A percentile compares a stretch with the other conserved stretches of the same genome.
Evolutionary conservation across 345 rosid genomes (phyloP).

Genomic region (Salix dunnii): DNA sequence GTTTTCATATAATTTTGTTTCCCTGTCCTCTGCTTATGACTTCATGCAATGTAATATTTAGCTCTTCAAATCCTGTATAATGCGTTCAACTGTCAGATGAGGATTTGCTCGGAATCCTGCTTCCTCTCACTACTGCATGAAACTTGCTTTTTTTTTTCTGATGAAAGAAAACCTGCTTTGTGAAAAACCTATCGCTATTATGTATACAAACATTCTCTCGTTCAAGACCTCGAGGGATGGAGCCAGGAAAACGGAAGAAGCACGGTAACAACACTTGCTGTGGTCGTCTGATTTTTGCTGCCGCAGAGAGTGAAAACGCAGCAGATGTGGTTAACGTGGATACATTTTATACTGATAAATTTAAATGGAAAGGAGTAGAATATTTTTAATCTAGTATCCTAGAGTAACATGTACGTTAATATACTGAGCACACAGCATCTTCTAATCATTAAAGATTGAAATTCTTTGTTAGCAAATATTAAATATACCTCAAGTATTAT

Average conservation of each 20-base stretch:
- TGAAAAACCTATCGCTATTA: neutral
- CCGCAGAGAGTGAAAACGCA: neutral
- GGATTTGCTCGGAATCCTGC: neutral
- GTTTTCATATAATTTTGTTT: constrained; percentile 5
- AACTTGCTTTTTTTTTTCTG: neutral
- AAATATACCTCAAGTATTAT: no score
- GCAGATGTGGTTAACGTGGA: no score
- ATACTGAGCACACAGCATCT: no score
- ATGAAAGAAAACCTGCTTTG: neutral
- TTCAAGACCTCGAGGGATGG: neutral
- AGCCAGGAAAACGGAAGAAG: neutral
- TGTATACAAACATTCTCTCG: neutral
- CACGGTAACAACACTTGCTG: neutral
- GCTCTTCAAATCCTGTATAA: neutral
- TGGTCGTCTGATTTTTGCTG: neutral
- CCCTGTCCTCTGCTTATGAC: neutral
- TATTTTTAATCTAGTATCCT: no score
- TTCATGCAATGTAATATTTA: neutral
- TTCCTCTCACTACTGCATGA: neutral
- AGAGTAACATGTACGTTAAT: no score
- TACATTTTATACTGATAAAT: no score
- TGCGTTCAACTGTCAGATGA: neutral
- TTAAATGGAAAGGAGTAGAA: no score
- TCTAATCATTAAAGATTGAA: no score
- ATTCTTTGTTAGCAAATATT: no score